Evolutionary conservation across 352 stramenopile genomes (phyloP).

Genomic region (Discostella stelligera): DNA sequence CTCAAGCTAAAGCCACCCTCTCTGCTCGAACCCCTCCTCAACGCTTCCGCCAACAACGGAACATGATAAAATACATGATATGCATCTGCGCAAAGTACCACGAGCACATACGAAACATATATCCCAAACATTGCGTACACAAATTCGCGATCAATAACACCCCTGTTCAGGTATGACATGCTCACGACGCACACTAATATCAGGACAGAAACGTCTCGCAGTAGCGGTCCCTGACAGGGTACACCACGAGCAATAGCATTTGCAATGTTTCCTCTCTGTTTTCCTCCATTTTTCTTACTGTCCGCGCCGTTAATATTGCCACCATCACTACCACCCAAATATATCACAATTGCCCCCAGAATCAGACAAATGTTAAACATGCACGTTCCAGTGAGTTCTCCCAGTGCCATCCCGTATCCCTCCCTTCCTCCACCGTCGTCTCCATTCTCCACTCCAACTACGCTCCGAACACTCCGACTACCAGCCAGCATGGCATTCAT

Average conservation of each 20-base stretch:
- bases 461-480: not conserved
- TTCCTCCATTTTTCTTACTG: not conserved
- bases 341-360: slow-evolving; percentile 85
- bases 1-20: not conserved
- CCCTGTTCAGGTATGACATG: slow-evolving; percentile 41
- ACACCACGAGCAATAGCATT: slow-evolving; percentile 19
- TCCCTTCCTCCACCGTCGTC: not conserved
- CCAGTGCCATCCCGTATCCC: slow-evolving; percentile 82
- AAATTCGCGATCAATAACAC: slow-evolving; percentile 44
- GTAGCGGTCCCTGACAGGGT: slow-evolving; percentile 50
- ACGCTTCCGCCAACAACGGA: slow-evolving; percentile 18
- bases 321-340: slow-evolving; percentile 14
- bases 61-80: slow-evolving; percentile 61
- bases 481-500: slow-evolving; percentile 50
- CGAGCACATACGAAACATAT: slow-evolving; percentile 73
- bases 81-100: slow-evolving; percentile 64
- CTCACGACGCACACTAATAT: slow-evolving; percentile 43
- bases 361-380: slow-evolving; percentile 93
- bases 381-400: slow-evolving; percentile 88
- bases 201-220: slow-evolving; percentile 56
- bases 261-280: not conserved
- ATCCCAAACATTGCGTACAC: slow-evolving; percentile 58
- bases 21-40: slow-evolving; percentile 4
- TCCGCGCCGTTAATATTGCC: slow-evolving; percentile 38
- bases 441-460: not conserved